A percentile compares a stretch with the other conserved stretches of the same genome.
Evolutionary conservation across 2,329 filamentous ascomycete genomes (phyloP).

Genomic region (Fusarium sp.): DNA sequence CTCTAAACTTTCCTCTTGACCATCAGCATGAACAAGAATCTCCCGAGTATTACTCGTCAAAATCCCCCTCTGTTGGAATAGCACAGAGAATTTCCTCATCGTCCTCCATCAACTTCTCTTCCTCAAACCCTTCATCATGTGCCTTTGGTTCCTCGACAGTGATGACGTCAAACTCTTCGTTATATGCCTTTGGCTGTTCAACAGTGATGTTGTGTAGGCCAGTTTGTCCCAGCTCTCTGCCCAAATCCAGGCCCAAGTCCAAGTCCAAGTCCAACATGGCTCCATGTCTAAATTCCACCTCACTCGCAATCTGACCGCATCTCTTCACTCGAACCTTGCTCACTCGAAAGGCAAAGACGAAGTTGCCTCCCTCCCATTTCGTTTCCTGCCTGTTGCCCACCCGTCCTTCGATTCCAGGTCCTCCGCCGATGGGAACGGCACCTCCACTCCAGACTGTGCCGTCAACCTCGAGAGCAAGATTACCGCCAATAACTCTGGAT

Average conservation of each 20-base stretch:
- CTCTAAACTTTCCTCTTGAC: too few species aligned
- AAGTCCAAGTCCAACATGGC: background rate
- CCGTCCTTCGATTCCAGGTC: background rate
- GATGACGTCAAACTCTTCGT: constrained; percentile 12
- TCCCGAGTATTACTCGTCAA: too few species aligned
- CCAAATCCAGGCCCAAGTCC: background rate
- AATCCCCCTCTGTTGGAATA: background rate
- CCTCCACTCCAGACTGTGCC: constrained; percentile 5
- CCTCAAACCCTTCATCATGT: constrained; percentile 8
- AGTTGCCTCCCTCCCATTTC: constrained; percentile 20
- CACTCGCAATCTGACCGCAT: background rate
- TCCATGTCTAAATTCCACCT: constrained; percentile 6
- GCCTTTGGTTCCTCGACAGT: background rate
- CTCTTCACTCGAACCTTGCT: constrained; percentile 8
- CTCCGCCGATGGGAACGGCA: background rate
- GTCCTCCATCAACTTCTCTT: constrained; percentile 9
- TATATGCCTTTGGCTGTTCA: background rate
- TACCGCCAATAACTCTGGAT: background rate
- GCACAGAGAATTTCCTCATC: constrained; percentile 4
- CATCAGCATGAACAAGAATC: too few species aligned
- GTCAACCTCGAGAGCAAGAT: background rate
- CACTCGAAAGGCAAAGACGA: constrained; percentile 29
- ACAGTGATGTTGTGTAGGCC: background rate
- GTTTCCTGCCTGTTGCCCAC: background rate
- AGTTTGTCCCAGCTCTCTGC: background rate